Base-by-base conservation (phyloP, 371 early-diverging fungal species). In the Batkoa obscura region DNA sequence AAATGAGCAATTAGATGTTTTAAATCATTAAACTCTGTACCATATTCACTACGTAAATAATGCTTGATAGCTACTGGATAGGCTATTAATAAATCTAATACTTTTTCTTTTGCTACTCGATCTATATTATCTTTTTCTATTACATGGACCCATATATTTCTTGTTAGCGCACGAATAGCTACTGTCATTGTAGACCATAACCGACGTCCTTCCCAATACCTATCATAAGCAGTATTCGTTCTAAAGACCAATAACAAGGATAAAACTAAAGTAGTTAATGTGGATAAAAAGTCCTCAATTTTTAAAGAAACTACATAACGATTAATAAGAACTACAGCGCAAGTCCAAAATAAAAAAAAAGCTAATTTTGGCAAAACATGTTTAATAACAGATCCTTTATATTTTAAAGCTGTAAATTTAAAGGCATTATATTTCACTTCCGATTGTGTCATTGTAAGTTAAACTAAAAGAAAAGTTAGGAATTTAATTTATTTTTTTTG, bases 161-260 rank as follows among this genome's bases (percentile, higher is more conserved):
- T 75, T 43, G 76, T 63, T 46, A 68, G 37, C 58, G 66, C 64
- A 30, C 74, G 69, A 34, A 75, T 65, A 30, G 60, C 46, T 8
- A 70, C 67, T 46, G 65, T 70, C 66, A 78, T 68, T 30, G 66
- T 66, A 39, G 72, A 71, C 86, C 86, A 87, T 33, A 75, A 59
- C 55, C 75, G 71, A 52, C 84, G 71, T 6, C 82, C 88, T 61
- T 85, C 88, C 82, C 82, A 84, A 66, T 72, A 86, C 17, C 86
- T 49, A 46, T 64, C 64, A 49, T 64, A 64, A 32, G 64, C 71
- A 0, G 84, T 80, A 70, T 86, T 86, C 41, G 81, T 85, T 31
- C 87, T 70, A 69, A 83, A 85, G 41, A 83, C 82, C 45, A 83
- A 65, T 41, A 83, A 68, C 55, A 81, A 61, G 35, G 73, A 74